Conservation (phyloP, 345 rosid genomes). For the Linum usitatissimum region DNA sequence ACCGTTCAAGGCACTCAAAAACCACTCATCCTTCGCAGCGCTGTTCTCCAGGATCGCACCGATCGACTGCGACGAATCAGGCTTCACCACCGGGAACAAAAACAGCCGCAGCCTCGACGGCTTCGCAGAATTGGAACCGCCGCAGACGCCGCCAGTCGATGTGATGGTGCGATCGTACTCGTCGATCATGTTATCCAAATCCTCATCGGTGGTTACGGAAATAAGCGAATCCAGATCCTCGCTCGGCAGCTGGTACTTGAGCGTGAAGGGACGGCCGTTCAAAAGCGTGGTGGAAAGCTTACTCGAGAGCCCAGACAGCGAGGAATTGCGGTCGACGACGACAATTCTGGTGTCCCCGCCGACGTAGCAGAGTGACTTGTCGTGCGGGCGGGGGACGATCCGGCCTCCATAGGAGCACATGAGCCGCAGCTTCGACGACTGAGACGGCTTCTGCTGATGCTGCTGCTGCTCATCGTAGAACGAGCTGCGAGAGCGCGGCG, state of each 20-base stretch:
- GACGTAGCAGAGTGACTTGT: constrained; percentile 70
- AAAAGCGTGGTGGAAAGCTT: constrained; percentile 62
- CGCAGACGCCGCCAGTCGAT: constrained; percentile 2
- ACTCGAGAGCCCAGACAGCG: constrained; percentile 42
- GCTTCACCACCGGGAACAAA: constrained; percentile 50
- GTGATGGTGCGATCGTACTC: constrained; percentile 71
- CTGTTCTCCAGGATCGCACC: constrained; percentile 59
- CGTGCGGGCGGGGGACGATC: constrained; percentile 85
- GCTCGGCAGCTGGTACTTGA: constrained; percentile 86
- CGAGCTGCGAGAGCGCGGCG: constrained; percentile 75
- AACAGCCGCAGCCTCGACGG: constrained; percentile 71
- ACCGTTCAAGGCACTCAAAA: constrained; percentile 66
- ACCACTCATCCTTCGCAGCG: constrained; percentile 85
- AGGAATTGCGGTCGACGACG: constrained; percentile 60
- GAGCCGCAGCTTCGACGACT: constrained; percentile 61
- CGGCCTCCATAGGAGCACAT: constrained; percentile 94
- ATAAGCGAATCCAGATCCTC: constrained; percentile 92
- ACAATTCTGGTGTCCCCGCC: constrained; percentile 91
- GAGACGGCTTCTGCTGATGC: constrained; percentile 19
- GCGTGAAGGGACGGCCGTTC: constrained; percentile 51
- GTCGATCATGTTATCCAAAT: constrained; percentile 91
- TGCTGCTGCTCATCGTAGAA: constrained; percentile 45
- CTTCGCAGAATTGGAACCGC: constrained; percentile 25
- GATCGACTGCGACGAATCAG: constrained; percentile 66
- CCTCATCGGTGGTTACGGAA: constrained; percentile 87